These are phyloP conservation scores for Cladosporium sp. DNA, from an alignment of 2,329 filamentous ascomycete genomes.

Conservation along the genomic window DNA sequence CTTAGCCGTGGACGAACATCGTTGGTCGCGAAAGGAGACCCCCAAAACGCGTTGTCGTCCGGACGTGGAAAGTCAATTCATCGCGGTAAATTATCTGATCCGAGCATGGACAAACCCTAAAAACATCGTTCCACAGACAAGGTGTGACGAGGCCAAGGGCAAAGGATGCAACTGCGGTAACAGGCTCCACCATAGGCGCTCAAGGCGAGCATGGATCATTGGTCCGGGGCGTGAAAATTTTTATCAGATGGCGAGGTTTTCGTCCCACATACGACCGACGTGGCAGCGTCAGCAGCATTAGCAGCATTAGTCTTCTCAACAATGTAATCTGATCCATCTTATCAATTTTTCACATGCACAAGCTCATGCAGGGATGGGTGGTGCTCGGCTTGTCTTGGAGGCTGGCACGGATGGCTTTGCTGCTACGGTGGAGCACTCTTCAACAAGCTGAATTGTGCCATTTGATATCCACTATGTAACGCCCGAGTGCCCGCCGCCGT, in stretches of 20 bases:
- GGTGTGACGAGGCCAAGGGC: too few relatives aligned
- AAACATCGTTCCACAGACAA: neutral
- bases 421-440: too few relatives aligned
- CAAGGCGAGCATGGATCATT: too few relatives aligned
- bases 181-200: too few relatives aligned
- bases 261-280: neutral
- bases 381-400: neutral
- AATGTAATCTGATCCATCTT: slow-evolving; percentile 12
- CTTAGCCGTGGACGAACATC: neutral
- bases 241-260: slow-evolving; percentile 12
- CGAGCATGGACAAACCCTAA: neutral
- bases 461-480: too few relatives aligned
- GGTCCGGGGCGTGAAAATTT: neutral
- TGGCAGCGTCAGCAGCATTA: too few relatives aligned
- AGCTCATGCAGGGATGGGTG: neutral
- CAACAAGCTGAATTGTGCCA: too few relatives aligned
- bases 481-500: too few relatives aligned
- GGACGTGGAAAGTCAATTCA: neutral
- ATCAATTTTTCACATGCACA: too few relatives aligned
- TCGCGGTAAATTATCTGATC: slow-evolving; percentile 11
- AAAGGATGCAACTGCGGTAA: too few relatives aligned
- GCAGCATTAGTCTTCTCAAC: too few relatives aligned
- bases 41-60: neutral
- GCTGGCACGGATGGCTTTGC: too few relatives aligned
- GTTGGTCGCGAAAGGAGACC: neutral